These are phyloP conservation scores for Fusarium heterosporum DNA, from an alignment of 2,329 filamentous ascomycete species.

Conservation along the genomic window DNA sequence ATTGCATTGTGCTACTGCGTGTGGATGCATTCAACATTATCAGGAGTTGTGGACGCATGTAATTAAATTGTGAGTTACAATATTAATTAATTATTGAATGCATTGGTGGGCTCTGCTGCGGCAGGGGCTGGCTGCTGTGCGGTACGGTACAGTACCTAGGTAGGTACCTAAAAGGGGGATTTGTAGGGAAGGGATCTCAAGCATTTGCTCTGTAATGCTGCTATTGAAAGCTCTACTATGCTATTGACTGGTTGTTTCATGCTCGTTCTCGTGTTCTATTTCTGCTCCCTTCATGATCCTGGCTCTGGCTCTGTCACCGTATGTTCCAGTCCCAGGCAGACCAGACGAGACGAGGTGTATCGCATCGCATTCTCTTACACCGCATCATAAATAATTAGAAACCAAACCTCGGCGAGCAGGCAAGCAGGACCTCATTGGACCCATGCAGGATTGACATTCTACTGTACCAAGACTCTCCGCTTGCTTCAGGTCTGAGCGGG, in stretches of 20 bases:
- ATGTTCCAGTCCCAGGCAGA: constrained; percentile 16
- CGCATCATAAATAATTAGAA: constrained; percentile 25
- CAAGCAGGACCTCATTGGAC: background rate
- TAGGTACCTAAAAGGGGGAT: too few relatives aligned
- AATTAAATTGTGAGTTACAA: constrained; percentile 34
- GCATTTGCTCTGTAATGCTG: constrained; percentile 27
- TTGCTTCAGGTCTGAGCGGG: constrained; percentile 38
- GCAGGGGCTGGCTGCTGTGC: constrained; percentile 27
- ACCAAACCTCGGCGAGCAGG: constrained; percentile 6
- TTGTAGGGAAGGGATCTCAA: constrained; percentile 9
- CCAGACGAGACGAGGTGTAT: constrained; percentile 9
- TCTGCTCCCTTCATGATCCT: background rate
- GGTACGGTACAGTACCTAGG: too few relatives aligned
- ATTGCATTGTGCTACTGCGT: constrained; percentile 35
- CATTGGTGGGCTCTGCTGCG: constrained; percentile 33
- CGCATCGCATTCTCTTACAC: constrained; percentile 34
- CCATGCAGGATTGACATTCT: background rate
- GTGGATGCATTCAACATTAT: constrained; percentile 4
- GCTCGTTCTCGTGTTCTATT: constrained; percentile 37
- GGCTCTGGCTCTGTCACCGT: constrained; percentile 29
- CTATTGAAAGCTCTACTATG: constrained; percentile 15
- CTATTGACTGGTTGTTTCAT: constrained; percentile 42
- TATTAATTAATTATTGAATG: constrained; percentile 30
- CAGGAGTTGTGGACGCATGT: constrained; percentile 1
- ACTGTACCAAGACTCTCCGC: constrained; percentile 3